Evolutionary conservation across 2,329 filamentous ascomycete genomes (phyloP).

Genomic region (Akanthomyces muscarius): DNA sequence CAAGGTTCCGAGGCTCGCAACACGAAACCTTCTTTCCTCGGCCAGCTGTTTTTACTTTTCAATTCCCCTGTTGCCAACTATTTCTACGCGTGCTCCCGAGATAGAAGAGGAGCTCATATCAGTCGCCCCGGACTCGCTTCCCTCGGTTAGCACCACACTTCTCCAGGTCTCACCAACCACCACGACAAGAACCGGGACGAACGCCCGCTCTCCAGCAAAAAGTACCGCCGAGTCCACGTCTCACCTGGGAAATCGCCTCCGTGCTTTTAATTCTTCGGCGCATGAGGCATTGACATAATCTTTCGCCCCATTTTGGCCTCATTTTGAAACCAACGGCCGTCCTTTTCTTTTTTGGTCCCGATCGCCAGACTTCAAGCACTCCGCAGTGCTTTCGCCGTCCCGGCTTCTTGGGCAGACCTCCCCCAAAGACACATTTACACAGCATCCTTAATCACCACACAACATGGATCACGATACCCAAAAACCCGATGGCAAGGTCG

Average conservation of each 20-base stretch:
- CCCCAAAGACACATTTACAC: neutral
- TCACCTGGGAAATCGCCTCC: neutral
- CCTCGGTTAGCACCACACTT: neutral
- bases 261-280: neutral
- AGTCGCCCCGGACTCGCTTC: neutral
- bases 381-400: neutral
- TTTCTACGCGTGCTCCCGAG: no score
- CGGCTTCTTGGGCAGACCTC: neutral
- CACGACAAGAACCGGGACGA: neutral
- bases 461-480: neutral
- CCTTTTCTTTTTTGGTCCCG: neutral
- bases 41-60: neutral
- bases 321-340: neutral
- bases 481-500: neutral
- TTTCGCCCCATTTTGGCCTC: neutral
- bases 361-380: neutral
- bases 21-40: neutral
- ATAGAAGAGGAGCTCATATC: neutral
- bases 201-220: neutral
- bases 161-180: constrained; percentile 1
- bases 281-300: neutral
- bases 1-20: neutral
- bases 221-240: constrained; percentile 11
- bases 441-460: neutral
- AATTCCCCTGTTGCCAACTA: neutral